Evolutionary conservation across 768 basidiomycete species (phyloP), one percentile per base, ranked within the genome.

Genomic region (Naganishia friedmannii): DNA sequence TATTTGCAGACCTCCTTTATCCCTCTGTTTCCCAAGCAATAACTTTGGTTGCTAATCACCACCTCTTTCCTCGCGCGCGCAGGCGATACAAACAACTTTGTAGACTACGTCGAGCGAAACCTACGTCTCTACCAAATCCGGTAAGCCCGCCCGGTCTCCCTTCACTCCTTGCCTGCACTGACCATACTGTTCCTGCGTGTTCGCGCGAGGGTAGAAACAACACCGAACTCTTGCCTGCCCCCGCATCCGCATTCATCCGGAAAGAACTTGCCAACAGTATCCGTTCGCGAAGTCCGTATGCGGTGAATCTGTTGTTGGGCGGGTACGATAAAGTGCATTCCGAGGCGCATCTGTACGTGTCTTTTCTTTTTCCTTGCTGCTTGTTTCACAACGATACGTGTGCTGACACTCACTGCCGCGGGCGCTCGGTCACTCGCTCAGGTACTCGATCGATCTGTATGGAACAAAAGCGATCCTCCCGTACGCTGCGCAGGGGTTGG

Each of bases 51-150:
- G 29, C 51, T 67, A 31, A 53, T 21, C 48, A 31, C 51, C 28
- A 3, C 6, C 48, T 42, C 15, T 34, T 39, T 34, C 13, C 65
- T 65, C 53, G 29, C 21, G 10, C 29, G 31, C 28, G 53, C 76
- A 92, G 95, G 96, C 70, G 96, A 98, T 79, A 98, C 96, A 26
- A 85, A 95, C 28, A 91, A 97, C 79, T 98, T 98, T 77, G 90
- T 95, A 0, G 96, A 99, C 82, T 99, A 86, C 76, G 87, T 98
- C 72, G 93, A 97, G 78, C 89, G 95, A 72, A 98, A 96, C 84
- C 87, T 99, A 74, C 89, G 95, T 55, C 84, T 99, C 57, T 94
- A 95, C 83, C 92, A 96, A 77, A 98, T 98, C 78, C 89, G 95
- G 83, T 84, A 66, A 68, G 82, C 76, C 23, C n/a, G 15, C 5